Percentiles rank a stretch among this genome's conserved stretches.
These are phyloP conservation scores for Mycena metata DNA, from an alignment of 768 basidiomycete species.

Conservation along the genomic window DNA sequence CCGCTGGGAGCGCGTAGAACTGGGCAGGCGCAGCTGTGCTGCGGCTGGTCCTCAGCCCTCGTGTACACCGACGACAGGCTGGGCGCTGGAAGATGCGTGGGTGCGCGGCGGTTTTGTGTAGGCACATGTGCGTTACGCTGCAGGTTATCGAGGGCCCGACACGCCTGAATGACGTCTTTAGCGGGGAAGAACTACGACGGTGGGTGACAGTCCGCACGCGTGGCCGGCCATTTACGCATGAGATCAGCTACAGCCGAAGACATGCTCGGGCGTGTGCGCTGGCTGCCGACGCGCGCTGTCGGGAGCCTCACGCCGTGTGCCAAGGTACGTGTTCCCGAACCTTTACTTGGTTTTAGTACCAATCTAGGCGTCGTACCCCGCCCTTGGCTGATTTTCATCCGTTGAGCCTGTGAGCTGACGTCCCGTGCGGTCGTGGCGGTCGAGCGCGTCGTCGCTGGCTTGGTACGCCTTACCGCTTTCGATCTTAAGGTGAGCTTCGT, in stretches of 20 bases:
- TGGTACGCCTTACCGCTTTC: slow-evolving; percentile 43
- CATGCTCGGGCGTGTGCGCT: slow-evolving; percentile 37
- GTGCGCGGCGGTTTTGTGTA: not conserved
- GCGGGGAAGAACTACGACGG: slow-evolving; percentile 48
- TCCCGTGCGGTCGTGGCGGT: slow-evolving; percentile 31
- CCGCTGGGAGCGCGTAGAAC: not conserved
- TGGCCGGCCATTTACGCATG: not conserved
- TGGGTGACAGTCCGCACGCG: slow-evolving; percentile 31
- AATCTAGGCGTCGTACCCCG: too few species aligned
- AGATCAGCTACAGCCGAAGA: slow-evolving; percentile 14
- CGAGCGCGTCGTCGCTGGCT: too few species aligned
- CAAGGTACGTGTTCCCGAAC: slow-evolving; percentile 26
- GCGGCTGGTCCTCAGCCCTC: not conserved
- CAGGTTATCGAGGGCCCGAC: slow-evolving; percentile 44
- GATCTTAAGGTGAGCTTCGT: slow-evolving; percentile 43
- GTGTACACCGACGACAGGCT: not conserved
- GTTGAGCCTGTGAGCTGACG: not conserved
- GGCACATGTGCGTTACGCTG: slow-evolving; percentile 1
- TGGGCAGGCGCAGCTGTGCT: not conserved
- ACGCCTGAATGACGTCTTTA: slow-evolving; percentile 46
- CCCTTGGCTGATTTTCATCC: not conserved
- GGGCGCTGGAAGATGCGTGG: slow-evolving; percentile 46
- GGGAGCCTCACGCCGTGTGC: slow-evolving; percentile 39
- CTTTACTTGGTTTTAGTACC: not conserved
- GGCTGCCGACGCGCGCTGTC: slow-evolving; percentile 44